phyloP scores from a whole-genome alignment of 768 basidiomycete genomes.

The Suillus paluster region DNA sequence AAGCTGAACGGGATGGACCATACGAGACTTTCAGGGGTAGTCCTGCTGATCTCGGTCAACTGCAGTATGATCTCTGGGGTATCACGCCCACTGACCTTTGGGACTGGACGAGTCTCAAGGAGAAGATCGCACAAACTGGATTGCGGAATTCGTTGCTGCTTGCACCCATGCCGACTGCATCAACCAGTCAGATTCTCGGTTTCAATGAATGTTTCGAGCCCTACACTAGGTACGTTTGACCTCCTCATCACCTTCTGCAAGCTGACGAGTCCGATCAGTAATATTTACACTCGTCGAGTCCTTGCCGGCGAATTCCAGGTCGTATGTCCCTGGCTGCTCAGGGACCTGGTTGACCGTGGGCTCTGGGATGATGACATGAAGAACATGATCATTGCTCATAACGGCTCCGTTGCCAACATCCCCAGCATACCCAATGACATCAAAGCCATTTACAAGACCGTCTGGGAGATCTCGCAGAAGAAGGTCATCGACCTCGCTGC shows the following conservation, averaged over 20 bases:
- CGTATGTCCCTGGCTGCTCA: conserved; percentile 98
- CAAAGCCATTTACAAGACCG: conserved; percentile 99
- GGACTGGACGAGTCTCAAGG: conserved; percentile 93
- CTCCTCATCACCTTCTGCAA: background rate
- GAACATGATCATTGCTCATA: conserved; percentile 98
- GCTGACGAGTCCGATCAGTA: conserved; percentile 52
- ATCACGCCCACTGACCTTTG: conserved; percentile 88
- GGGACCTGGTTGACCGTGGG: conserved; percentile 92
- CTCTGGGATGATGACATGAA: conserved; percentile 99
- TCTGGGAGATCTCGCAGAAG: conserved; percentile 99
- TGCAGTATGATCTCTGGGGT: conserved; percentile 97
- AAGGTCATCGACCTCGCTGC: conserved; percentile 97
- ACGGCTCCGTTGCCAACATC: conserved; percentile 88
- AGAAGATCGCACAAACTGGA: conserved; percentile 79
- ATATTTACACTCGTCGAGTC: conserved; percentile 98
- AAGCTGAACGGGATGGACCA: conserved; percentile 77
- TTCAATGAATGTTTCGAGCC: conserved; percentile 99
- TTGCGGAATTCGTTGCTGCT: conserved; percentile 88
- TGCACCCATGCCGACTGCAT: conserved; percentile 99
- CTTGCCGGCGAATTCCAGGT: conserved; percentile 99
- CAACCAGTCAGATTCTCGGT: conserved; percentile 96
- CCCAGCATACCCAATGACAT: conserved; percentile 86
- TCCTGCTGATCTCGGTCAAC: conserved; percentile 84
- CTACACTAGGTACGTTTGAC: conserved; percentile 78
- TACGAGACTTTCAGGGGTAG: conserved; percentile 92